Conservation (phyloP, 208 protist species). For the Polymyxa betae region DNA sequence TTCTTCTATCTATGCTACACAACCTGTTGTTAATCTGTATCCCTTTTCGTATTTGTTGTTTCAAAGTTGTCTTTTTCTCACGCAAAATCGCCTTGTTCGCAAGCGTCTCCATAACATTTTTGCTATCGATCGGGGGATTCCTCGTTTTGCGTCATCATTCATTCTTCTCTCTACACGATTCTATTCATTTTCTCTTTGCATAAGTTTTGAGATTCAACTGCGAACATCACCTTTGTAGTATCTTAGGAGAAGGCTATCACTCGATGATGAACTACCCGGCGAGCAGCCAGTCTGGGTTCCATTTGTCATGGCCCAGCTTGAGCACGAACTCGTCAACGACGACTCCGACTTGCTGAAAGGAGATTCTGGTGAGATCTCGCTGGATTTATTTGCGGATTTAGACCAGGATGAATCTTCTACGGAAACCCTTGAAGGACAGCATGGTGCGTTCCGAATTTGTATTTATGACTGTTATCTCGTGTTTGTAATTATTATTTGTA, state of each 20-base stretch:
- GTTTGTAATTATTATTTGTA: not conserved
- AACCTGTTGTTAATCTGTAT: too few relatives aligned
- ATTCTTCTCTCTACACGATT: too few relatives aligned
- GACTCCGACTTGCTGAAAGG: not conserved
- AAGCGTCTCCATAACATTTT: too few relatives aligned
- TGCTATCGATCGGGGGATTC: too few relatives aligned
- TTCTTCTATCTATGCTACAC: not conserved
- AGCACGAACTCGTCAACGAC: conserved; percentile 15
- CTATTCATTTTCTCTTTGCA: too few relatives aligned
- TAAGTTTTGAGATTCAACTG: too few relatives aligned
- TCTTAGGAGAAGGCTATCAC: not conserved
- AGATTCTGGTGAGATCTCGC: not conserved
- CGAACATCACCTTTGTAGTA: too few relatives aligned
- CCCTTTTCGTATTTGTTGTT: too few relatives aligned
- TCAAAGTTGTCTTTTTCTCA: too few relatives aligned
- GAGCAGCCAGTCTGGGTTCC: conserved; percentile 5
- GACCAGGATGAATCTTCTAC: not conserved
- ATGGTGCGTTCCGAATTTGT: not conserved
- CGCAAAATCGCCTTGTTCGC: too few relatives aligned
- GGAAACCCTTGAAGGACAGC: not conserved
- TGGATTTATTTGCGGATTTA: not conserved
- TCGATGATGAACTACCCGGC: conserved; percentile 5
- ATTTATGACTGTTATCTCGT: not conserved
- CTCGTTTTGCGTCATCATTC: too few relatives aligned
- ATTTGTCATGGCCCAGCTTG: conserved; percentile 14